Conservation (phyloP, 257 asterid genomes). For the Solanum sejunctum region DNA sequence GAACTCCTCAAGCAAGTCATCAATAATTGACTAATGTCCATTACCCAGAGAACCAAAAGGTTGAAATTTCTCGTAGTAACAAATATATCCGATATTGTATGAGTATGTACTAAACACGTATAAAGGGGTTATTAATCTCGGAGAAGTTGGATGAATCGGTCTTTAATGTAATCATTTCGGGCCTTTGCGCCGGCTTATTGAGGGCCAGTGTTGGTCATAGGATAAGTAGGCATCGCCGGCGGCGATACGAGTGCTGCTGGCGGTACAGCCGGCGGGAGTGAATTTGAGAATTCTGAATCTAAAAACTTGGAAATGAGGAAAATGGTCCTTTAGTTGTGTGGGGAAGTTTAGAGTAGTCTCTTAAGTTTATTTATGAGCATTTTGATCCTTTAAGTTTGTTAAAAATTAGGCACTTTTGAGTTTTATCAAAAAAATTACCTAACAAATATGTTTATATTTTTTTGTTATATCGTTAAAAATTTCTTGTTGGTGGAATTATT, state of each 20-base stretch:
- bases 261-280: conserved; percentile 1
- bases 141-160: conserved; percentile 19
- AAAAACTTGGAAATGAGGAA: no score
- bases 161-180: conserved; percentile 20
- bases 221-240: conserved; percentile 21
- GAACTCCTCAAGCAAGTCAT: neutral
- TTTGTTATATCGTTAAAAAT: neutral
- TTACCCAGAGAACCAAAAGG: neutral
- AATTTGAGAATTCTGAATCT: neutral
- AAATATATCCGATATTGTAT: no score
- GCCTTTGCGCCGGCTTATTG: conserved; percentile 24
- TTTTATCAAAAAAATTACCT: neutral
- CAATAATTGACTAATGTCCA: neutral
- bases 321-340: neutral
- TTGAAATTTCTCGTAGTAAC: neutral
- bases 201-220: conserved; percentile 18
- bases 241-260: conserved; percentile 14
- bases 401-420: neutral
- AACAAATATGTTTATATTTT: neutral
- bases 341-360: neutral
- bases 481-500: neutral
- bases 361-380: neutral
- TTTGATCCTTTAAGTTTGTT: neutral
- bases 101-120: neutral
- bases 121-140: conserved; percentile 2